Evolutionary conservation across 1,284 basidiomycete genomes (phyloP).

Genomic region (Ustilago bromivora): DNA sequence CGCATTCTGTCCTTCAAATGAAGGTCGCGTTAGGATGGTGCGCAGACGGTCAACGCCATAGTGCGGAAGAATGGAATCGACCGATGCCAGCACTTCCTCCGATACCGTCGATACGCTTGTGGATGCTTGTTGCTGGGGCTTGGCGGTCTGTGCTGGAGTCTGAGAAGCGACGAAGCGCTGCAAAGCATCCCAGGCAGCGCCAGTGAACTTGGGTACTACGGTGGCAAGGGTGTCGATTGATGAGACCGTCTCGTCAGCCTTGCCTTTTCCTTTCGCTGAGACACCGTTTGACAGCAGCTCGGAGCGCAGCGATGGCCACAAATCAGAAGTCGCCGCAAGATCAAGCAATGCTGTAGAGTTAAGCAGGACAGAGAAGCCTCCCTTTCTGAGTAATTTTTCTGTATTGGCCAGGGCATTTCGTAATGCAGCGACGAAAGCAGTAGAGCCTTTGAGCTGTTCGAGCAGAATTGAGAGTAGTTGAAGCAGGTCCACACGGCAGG

Average conservation of each 20-base stretch:
- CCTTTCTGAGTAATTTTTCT: constrained; percentile 22
- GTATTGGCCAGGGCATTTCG: constrained; percentile 16
- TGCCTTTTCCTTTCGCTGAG: constrained; percentile 13
- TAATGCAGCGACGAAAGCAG: constrained; percentile 8
- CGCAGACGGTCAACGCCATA: constrained; percentile 36
- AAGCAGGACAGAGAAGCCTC: constrained; percentile 22
- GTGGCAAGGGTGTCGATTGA: constrained; percentile 35
- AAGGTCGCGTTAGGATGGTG: constrained; percentile 26
- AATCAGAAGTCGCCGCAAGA: constrained; percentile 33
- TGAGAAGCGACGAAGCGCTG: constrained; percentile 20
- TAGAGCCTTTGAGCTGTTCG: constrained; percentile 16
- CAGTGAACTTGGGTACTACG: constrained; percentile 33
- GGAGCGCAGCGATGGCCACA: constrained; percentile 30
- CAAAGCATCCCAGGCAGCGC: constrained; percentile 40
- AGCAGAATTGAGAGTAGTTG: constrained; percentile 26
- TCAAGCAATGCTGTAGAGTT: constrained; percentile 39
- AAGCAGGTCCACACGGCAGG: constrained; percentile 35
- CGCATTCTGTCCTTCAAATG: constrained; percentile 36
- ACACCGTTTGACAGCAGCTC: constrained; percentile 13
- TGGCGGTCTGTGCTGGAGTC: neutral
- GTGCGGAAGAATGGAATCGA: constrained; percentile 49
- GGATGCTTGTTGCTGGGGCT: neutral
- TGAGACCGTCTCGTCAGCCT: constrained; percentile 13
- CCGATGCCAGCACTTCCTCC: constrained; percentile 34
- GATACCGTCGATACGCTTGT: neutral